Base-by-base conservation (phyloP, 108 stramenopile species). In the Craspedostauros australis region DNA sequence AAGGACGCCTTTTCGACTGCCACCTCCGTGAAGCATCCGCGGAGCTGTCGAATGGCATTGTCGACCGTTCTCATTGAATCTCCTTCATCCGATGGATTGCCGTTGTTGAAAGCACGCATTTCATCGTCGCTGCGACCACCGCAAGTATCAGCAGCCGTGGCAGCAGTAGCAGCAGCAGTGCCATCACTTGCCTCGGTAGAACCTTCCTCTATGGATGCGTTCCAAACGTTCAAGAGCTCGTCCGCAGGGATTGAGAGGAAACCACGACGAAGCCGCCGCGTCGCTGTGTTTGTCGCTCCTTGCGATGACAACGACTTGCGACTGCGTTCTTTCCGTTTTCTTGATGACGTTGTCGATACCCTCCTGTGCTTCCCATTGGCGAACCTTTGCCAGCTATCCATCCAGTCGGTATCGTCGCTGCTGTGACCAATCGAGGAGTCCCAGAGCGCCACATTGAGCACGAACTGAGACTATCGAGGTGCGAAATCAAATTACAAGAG, bases 1-100 rank as follows among this genome's bases (percentile, higher is more conserved):
- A 92, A 39, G 37, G 84, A 76, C 27, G 82, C 68, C 28, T 69
- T 75, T 62, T 81, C 74, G 3, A 78, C 39, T n/a, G 84, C 65
- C 41, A 43, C 43, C 18, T 83, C 49, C 6, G 90, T 85, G 30
- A 63, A 71, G 31, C 79, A 88, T 21, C 60, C 59, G 27, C 79
- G 76, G n/a, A 92, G 59, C 39, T 70, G 72, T 33, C 28, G 16
- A 23, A 68, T 65, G 11, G 60, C 61, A 2, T 46, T 19, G 34
- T 80, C 63, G 15, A 85, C 52, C n/a, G n/a, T n/a, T n/a, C n/a
- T n/a, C n/a, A n/a, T n/a, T n/a, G n/a, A n/a, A n/a, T n/a, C 20
- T 56, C 58, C 40, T 70, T 53, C 85, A 91, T 91, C 23, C 40
- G 15, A 54, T 47, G 6, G 31, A n/a, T 15, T 33, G 15, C 28